Percentiles rank a stretch among this genome's conserved stretches.
Evolutionary conservation across 1,139 yeast genomes (phyloP).

Genomic region (Zygoascus meyerae): DNA sequence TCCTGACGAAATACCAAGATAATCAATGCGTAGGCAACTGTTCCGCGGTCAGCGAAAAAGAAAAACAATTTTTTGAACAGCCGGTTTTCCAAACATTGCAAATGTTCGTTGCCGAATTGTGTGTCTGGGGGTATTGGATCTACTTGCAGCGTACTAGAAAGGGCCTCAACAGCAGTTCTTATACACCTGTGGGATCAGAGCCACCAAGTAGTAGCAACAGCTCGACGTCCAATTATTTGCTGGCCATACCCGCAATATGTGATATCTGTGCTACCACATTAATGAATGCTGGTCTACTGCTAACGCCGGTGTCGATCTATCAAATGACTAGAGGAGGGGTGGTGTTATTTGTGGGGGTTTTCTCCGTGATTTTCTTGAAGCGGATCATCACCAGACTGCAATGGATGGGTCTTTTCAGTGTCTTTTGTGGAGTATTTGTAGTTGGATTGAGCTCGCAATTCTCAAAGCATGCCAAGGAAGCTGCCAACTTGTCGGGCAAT

Average conservation of each 20-base stretch:
- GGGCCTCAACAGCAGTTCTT: neutral
- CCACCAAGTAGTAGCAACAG: slow-evolving; percentile 7
- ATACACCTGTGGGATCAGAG: slow-evolving; percentile 8
- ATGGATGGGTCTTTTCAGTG: slow-evolving; percentile 60
- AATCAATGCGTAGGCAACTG: slow-evolving; percentile 65
- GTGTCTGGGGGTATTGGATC: slow-evolving; percentile 38
- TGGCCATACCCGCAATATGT: slow-evolving; percentile 59
- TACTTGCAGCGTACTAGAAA: neutral
- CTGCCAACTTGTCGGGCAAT: slow-evolving; percentile 9
- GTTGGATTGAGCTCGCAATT: slow-evolving; percentile 63
- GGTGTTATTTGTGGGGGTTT: slow-evolving; percentile 68
- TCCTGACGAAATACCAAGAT: slow-evolving; percentile 73
- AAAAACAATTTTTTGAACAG: slow-evolving; percentile 52
- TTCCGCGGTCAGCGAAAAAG: slow-evolving; percentile 34
- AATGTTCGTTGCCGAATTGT: slow-evolving; percentile 72
- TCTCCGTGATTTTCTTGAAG: slow-evolving; percentile 59
- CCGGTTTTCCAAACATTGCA: slow-evolving; percentile 77
- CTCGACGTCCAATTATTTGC: neutral
- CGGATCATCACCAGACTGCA: slow-evolving; percentile 54
- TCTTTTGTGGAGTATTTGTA: slow-evolving; percentile 60
- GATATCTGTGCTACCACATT: slow-evolving; percentile 71
- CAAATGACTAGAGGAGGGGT: slow-evolving; percentile 82
- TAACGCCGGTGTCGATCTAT: slow-evolving; percentile 76
- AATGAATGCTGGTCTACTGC: slow-evolving; percentile 67
- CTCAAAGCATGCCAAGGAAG: too few relatives aligned